Conservation (phyloP, 148 eudicot species). For the Rhododendron simsii region DNA sequence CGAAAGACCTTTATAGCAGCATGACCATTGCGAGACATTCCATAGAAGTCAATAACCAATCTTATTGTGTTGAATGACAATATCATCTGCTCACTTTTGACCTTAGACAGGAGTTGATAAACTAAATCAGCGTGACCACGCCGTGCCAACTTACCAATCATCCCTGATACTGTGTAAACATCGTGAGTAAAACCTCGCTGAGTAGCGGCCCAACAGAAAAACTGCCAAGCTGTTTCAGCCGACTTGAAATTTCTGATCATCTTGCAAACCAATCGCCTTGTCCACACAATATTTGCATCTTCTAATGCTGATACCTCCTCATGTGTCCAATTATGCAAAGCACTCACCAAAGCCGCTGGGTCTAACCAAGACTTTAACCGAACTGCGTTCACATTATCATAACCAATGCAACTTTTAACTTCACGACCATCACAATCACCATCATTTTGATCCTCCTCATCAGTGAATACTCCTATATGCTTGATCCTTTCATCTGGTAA, state of each 20-base stretch:
- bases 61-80: constrained; percentile 55
- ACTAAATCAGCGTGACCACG: constrained; percentile 50
- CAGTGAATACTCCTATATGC: constrained; percentile 27
- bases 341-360: constrained; percentile 78
- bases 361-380: constrained; percentile 89
- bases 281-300: constrained; percentile 80
- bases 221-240: constrained; percentile 70
- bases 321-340: constrained; percentile 59
- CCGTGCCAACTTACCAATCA: constrained; percentile 55
- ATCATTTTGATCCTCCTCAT: constrained; percentile 6
- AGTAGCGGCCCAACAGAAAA: constrained; percentile 74
- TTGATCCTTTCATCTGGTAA: constrained; percentile 67
- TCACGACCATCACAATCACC: constrained; percentile 22
- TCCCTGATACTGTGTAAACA: constrained; percentile 65
- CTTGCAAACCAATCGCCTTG: constrained; percentile 78
- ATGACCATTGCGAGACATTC: constrained; percentile 55
- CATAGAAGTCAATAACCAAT: constrained; percentile 64
- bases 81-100: constrained; percentile 47
- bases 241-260: constrained; percentile 67
- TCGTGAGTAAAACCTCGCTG: constrained; percentile 80
- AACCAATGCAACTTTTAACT: constrained; percentile 12
- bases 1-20: constrained; percentile 63
- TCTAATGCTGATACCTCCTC: constrained; percentile 68
- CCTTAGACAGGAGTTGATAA: constrained; percentile 47
- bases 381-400: constrained; percentile 27